Conservation (phyloP, 139 green algal genomes). For the Coelastrella sp. region DNA sequence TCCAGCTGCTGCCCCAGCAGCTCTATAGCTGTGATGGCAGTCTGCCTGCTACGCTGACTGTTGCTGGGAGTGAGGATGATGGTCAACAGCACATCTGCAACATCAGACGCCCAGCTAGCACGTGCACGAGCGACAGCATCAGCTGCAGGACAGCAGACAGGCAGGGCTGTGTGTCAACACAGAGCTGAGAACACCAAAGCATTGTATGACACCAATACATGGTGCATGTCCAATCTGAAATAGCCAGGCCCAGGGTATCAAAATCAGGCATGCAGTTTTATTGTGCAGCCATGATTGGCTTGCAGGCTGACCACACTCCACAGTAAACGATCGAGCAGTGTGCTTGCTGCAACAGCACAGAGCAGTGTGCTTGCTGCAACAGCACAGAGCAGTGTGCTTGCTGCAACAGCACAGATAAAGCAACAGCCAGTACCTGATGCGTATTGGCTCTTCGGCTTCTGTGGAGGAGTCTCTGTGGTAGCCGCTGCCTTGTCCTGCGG, state of each 20-base stretch:
- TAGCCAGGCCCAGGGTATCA: too few relatives aligned
- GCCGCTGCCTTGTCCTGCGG: neutral
- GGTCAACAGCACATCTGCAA: conserved; percentile 57
- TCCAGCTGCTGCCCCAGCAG: conserved; percentile 56
- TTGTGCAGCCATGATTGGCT: too few relatives aligned
- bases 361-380: neutral
- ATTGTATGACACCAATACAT: too few relatives aligned
- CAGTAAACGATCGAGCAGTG: too few relatives aligned
- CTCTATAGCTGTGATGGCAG: conserved; percentile 37
- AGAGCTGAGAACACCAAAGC: too few relatives aligned
- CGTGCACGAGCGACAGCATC: neutral
- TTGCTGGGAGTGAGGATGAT: conserved; percentile 54
- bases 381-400: too few relatives aligned
- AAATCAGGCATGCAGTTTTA: too few relatives aligned
- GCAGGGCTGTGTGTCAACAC: too few relatives aligned
- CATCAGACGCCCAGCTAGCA: conserved; percentile 23
- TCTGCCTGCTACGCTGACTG: conserved; percentile 54
- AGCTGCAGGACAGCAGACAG: neutral
- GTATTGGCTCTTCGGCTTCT: neutral
- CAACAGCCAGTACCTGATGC: neutral
- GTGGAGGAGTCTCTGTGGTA: neutral
- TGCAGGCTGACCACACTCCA: too few relatives aligned
- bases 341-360: neutral
- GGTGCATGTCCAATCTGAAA: too few relatives aligned
- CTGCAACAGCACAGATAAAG: neutral